Conservation (phyloP, 345 rosid genomes). For the Aquilaria malaccensis region DNA sequence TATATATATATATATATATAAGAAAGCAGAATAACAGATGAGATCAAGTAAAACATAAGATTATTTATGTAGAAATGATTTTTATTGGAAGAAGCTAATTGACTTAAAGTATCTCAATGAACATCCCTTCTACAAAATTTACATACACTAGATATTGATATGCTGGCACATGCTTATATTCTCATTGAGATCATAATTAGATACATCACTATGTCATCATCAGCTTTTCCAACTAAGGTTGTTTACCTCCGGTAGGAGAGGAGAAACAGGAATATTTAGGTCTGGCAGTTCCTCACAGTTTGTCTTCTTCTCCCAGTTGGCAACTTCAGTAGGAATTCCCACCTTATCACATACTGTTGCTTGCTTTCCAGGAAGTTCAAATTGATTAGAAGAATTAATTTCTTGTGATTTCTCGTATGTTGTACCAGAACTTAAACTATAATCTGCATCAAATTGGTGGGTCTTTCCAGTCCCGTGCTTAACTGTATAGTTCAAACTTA, state of each 20-base stretch:
- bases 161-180: background rate
- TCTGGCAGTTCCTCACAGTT: constrained; percentile 26
- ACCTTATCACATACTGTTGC: constrained; percentile 1
- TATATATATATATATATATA: too few relatives aligned
- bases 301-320: constrained; percentile 21
- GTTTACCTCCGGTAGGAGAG: constrained; percentile 19
- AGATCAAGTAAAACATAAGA: too few relatives aligned
- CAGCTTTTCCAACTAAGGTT: constrained; percentile 6
- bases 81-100: background rate
- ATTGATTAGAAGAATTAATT: constrained; percentile 12
- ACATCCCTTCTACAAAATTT: background rate
- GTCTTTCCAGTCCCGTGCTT: constrained; percentile 13
- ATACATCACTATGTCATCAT: background rate
- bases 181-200: background rate
- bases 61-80: too few relatives aligned
- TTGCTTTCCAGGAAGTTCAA: constrained; percentile 11
- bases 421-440: constrained; percentile 11
- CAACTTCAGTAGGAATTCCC: constrained; percentile 12
- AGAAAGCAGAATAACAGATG: too few relatives aligned
- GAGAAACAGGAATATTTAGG: constrained; percentile 31
- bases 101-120: background rate
- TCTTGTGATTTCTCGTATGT: constrained; percentile 13
- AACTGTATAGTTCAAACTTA: constrained; percentile 13
- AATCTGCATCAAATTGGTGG: constrained; percentile 14
- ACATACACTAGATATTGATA: background rate